phyloP scores from a whole-genome alignment of 2,329 filamentous ascomycete genomes.

The Aspergillus sp. region DNA sequence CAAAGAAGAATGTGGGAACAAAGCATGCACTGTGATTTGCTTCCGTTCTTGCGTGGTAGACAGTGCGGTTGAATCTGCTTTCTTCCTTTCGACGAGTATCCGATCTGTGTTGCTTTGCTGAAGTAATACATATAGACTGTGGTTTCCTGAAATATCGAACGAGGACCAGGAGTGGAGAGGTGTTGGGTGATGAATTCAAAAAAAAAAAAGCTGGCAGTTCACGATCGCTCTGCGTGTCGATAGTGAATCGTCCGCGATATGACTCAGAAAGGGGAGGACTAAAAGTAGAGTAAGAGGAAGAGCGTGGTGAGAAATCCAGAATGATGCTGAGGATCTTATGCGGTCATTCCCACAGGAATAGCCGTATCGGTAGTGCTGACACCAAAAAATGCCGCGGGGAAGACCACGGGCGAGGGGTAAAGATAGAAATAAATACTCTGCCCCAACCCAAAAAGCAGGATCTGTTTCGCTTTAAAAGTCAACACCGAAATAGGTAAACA shows the following conservation, averaged over 20 bases:
- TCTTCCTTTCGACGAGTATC: conserved; percentile 4
- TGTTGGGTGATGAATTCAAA: not conserved
- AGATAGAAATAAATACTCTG: not conserved
- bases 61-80: conserved; percentile 1
- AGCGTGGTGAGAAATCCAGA: not conserved
- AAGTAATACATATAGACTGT: conserved; percentile 17
- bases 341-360: conserved; percentile 10
- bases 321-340: conserved; percentile 1
- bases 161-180: not conserved
- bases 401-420: conserved; percentile 9
- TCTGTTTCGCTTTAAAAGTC: not conserved
- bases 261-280: not conserved
- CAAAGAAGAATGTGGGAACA: conserved; percentile 2
- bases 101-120: conserved; percentile 6
- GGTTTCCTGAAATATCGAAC: not conserved
- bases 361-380: conserved; percentile 7
- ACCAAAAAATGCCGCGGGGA: conserved; percentile 5
- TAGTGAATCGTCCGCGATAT: not conserved
- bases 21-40: conserved; percentile 5
- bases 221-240: conserved; percentile 7
- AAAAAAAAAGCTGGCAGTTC: not conserved
- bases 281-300: not conserved
- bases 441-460: not conserved
- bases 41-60: conserved; percentile 1
- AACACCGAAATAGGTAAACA: conserved; percentile 1